A percentile compares a stretch with the other conserved stretches of the same genome.
Evolutionary conservation across 108 stramenopile genomes (phyloP).

Genomic region (Poteriospumella lacustris): DNA sequence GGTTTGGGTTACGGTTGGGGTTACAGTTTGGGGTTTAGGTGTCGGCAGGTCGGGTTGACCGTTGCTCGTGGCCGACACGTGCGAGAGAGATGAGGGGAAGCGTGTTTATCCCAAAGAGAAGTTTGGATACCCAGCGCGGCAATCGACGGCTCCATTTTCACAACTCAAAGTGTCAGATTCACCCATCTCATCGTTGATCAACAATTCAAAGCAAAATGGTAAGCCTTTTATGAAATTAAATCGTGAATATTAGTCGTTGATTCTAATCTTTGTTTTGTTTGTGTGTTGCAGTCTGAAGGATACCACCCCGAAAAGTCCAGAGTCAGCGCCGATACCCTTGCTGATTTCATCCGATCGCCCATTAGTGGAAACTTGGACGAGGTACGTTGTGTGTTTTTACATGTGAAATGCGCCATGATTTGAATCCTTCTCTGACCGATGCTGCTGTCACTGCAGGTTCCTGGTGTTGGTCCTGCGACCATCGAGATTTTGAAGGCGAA

Average conservation of each 20-base stretch:
- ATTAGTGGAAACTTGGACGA: background rate
- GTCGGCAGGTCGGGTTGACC: no score
- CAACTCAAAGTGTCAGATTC: no score
- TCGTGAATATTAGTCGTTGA: background rate
- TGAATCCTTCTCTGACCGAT: slow-evolving; percentile 25
- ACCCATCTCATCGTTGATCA: no score
- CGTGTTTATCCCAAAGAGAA: no score
- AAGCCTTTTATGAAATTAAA: no score
- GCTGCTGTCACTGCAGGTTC: slow-evolving; percentile 65
- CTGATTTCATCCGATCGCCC: slow-evolving; percentile 45
- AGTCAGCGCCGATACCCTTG: slow-evolving; percentile 66
- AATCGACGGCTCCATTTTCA: no score
- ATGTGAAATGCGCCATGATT: background rate
- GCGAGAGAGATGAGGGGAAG: no score
- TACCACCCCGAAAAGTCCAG: slow-evolving; percentile 28
- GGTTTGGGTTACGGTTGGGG: no score
- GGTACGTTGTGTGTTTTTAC: background rate
- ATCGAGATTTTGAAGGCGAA: slow-evolving; percentile 55
- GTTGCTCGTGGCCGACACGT: no score
- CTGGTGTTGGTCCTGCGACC: slow-evolving; percentile 78
- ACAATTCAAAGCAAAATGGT: no score
- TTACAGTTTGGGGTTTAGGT: no score
- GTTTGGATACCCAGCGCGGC: no score
- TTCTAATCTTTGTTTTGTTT: background rate
- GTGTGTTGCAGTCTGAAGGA: background rate